A percentile compares a stretch with the other conserved stretches of the same genome.
phyloP scores from a whole-genome alignment of 768 basidiomycete genomes.

The Pleurotus cornucopiae region DNA sequence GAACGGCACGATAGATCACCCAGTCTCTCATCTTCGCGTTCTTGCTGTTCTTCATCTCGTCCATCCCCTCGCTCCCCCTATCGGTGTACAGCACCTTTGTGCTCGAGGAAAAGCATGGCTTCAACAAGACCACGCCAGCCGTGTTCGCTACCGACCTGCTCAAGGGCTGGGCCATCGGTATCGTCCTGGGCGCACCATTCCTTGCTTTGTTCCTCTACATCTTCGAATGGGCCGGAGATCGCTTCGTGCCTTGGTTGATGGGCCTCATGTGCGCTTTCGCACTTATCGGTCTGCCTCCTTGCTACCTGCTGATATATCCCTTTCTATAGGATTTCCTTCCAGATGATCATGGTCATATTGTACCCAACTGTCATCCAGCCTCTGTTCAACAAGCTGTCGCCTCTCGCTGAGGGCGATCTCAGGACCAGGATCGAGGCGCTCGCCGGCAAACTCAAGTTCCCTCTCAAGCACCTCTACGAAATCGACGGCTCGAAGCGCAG shows the following conservation, averaged over 20 bases:
- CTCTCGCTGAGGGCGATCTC: constrained; percentile 73
- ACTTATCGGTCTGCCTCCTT: not conserved
- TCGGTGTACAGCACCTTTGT: constrained; percentile 88
- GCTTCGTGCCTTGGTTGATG: constrained; percentile 93
- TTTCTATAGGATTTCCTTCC: constrained; percentile 64
- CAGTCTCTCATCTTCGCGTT: constrained; percentile 81
- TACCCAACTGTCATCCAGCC: constrained; percentile 91
- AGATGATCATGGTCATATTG: constrained; percentile 76
- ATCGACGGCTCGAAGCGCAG: constrained; percentile 97
- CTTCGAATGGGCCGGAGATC: constrained; percentile 90
- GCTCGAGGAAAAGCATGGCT: constrained; percentile 91
- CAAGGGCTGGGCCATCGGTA: constrained; percentile 72
- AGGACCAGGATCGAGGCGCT: constrained; percentile 74
- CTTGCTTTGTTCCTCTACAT: constrained; percentile 83
- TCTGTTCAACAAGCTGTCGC: constrained; percentile 95
- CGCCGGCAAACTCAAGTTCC: constrained; percentile 83
- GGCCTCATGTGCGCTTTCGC: constrained; percentile 69
- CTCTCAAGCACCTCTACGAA: constrained; percentile 90
- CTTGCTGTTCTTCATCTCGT: constrained; percentile 60
- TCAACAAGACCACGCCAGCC: constrained; percentile 86
- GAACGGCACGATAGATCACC: constrained; percentile 48
- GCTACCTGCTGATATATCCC: not conserved
- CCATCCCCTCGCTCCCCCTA: constrained; percentile 69
- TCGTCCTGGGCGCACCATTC: constrained; percentile 79
- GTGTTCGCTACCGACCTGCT: constrained; percentile 78